Evolutionary conservation across 176 grass and related monocot genomes (phyloP).

Genomic region (Triticum urartu): DNA sequence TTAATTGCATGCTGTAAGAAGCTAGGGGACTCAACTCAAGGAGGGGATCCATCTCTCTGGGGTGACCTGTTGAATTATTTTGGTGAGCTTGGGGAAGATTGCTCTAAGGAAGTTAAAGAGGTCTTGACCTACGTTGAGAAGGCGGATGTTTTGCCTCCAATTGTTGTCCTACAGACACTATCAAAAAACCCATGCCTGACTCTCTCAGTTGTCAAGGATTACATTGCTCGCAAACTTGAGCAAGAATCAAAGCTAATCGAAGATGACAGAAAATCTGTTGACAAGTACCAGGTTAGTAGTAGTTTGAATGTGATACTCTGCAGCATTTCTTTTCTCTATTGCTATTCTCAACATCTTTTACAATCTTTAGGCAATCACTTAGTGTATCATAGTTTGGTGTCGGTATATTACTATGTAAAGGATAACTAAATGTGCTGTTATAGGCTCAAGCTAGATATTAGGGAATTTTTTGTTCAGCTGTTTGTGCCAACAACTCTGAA

Average conservation of each 20-base stretch:
- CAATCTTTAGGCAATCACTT: neutral
- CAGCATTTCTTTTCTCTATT: neutral
- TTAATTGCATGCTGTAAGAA: constrained; percentile 96
- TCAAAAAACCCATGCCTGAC: constrained; percentile 84
- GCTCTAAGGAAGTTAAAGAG: constrained; percentile 97
- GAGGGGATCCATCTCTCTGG: constrained; percentile 87
- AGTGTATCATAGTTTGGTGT: constrained; percentile 11
- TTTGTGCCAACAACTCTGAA: neutral
- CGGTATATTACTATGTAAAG: neutral
- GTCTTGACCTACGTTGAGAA: constrained; percentile 89
- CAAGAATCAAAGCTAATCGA: constrained; percentile 95
- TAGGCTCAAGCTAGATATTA: neutral
- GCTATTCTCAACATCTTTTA: neutral
- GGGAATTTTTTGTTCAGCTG: neutral
- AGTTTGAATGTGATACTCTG: neutral
- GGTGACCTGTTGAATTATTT: constrained; percentile 96
- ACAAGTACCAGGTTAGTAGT: constrained; percentile 87
- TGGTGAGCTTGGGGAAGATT: constrained; percentile 87
- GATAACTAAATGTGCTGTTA: neutral
- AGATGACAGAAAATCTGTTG: constrained; percentile 82
- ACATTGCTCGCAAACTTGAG: constrained; percentile 92
- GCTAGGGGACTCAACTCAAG: constrained; percentile 83
- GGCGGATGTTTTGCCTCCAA: constrained; percentile 89
- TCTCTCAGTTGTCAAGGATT: constrained; percentile 93
- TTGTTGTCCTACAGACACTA: constrained; percentile 84